Conservation (phyloP, 73 alveolate genomes). For the Paramecium octaurelia region DNA sequence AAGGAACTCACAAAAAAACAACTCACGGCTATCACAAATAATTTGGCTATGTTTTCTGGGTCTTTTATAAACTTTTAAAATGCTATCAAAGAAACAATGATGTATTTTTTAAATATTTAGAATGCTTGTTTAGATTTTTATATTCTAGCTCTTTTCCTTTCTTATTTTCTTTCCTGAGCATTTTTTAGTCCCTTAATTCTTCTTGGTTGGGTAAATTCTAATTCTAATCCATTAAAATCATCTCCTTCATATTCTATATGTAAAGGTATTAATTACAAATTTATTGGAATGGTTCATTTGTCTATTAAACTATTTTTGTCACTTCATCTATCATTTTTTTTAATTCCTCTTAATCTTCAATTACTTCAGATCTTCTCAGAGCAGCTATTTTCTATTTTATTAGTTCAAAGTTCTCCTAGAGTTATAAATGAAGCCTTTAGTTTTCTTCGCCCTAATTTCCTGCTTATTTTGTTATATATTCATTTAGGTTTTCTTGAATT, state of each 20-base stretch:
- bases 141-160: conserved; percentile 42
- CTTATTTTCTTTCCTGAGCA: neutral
- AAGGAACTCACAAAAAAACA: conserved; percentile 43
- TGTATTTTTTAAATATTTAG: neutral
- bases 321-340: neutral
- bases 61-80: conserved; percentile 10
- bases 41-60: conserved; percentile 40
- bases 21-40: conserved; percentile 33
- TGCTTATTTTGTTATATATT: neutral
- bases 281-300: neutral
- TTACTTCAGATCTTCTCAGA: neutral
- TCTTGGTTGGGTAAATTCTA: neutral
- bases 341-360: neutral
- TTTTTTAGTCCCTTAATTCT: neutral
- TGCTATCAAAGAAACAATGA: neutral
- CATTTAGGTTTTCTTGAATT: neutral
- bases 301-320: neutral
- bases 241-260: neutral
- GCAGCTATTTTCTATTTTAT: neutral
- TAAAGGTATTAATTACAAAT: neutral
- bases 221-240: neutral
- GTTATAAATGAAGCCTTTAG: neutral
- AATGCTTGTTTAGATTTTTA: conserved; percentile 27
- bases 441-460: neutral
- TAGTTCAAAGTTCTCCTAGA: neutral